Conservation (phyloP, 176 grass and related monocot genomes). For the Carex pumila region DNA sequence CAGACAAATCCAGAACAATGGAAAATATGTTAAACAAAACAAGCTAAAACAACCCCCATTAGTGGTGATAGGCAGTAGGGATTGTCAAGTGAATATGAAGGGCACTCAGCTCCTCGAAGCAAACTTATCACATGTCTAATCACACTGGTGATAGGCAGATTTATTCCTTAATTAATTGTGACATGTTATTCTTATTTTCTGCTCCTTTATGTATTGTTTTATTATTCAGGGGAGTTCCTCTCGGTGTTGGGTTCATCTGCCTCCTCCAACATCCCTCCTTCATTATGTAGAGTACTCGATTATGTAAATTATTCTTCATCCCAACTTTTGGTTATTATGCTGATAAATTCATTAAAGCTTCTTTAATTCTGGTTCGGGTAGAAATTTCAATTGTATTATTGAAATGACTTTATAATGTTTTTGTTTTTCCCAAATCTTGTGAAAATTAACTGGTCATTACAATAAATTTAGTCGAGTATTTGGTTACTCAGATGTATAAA, state of each 20-base stretch:
- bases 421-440: not conserved
- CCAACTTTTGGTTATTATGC: not conserved
- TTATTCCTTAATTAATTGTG: not conserved
- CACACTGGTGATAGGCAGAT: not conserved
- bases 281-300: not conserved
- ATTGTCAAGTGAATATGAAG: not conserved
- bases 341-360: not conserved
- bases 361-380: not conserved
- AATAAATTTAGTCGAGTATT: not conserved
- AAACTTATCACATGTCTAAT: not conserved
- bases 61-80: not conserved
- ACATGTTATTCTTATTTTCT: not conserved
- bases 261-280: not conserved
- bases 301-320: not conserved
- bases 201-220: not conserved
- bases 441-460: not conserved
- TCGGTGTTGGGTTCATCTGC: not conserved
- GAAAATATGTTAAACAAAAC: not conserved
- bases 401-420: not conserved
- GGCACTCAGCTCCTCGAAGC: not conserved
- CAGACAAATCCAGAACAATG: not conserved
- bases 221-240: not conserved
- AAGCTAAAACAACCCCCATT: not conserved
- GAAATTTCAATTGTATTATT: not conserved
- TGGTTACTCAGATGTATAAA: not conserved